Evolutionary conservation across 805 yeast genomes (phyloP).

Genomic region (Candida rishiriensis): DNA sequence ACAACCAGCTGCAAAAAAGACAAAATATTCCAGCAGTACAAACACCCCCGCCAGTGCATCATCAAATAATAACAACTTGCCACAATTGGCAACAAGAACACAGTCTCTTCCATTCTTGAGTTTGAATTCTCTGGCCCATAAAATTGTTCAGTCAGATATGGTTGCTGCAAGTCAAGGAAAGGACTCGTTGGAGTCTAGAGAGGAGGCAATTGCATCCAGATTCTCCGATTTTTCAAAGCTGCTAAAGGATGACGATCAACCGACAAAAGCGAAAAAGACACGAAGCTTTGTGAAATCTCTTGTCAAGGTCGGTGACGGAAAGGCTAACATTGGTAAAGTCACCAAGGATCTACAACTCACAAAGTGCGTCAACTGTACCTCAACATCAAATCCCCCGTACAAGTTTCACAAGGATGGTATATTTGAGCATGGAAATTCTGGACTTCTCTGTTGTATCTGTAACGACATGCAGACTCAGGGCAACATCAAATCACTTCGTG

Average conservation of each 20-base stretch:
- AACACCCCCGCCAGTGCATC: constrained; percentile 1
- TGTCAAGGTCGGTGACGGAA: constrained; percentile 28
- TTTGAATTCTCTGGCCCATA: constrained; percentile 29
- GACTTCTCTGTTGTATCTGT: constrained; percentile 29
- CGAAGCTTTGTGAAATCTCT: constrained; percentile 29
- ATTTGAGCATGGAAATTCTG: constrained; percentile 32
- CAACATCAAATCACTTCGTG: constrained; percentile 23
- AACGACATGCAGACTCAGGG: constrained; percentile 19
- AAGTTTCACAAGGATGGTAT: constrained; percentile 30
- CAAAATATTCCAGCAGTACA: background rate
- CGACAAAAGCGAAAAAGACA: constrained; percentile 27
- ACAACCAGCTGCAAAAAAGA: constrained; percentile 11
- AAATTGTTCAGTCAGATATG: constrained; percentile 28
- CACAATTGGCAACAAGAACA: constrained; percentile 31
- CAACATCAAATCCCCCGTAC: constrained; percentile 27
- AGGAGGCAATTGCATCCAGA: constrained; percentile 26
- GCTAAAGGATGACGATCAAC: constrained; percentile 20
- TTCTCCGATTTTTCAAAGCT: constrained; percentile 28
- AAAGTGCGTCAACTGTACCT: constrained; percentile 30
- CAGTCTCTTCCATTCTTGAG: constrained; percentile 32
- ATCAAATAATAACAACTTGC: constrained; percentile 8
- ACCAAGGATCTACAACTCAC: constrained; percentile 7
- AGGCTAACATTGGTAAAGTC: constrained; percentile 9
- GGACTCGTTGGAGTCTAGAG: constrained; percentile 19
- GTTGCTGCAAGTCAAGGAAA: constrained; percentile 8